phyloP scores from a whole-genome alignment of 208 protist genomes.

The Leishmania martiniquensis region DNA sequence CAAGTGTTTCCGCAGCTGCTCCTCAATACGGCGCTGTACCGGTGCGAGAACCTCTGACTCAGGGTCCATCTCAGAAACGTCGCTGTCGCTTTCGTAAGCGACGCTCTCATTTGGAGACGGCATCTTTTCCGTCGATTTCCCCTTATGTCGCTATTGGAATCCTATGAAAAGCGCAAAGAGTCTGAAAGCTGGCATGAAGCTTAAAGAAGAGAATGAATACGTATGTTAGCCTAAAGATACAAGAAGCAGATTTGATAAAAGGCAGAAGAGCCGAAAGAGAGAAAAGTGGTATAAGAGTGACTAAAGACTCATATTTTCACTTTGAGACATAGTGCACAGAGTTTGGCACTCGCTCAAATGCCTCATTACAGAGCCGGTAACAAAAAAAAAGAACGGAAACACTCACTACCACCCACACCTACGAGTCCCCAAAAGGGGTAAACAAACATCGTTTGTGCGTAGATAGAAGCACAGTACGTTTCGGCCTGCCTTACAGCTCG shows the following conservation, averaged over 20 bases:
- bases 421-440: neutral
- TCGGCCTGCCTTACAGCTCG: neutral
- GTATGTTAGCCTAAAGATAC: neutral
- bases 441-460: neutral
- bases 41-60: slow-evolving; percentile 83
- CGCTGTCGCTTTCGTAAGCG: slow-evolving; percentile 75
- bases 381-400: neutral
- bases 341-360: neutral
- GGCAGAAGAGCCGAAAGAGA: neutral
- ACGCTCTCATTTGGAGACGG: slow-evolving; percentile 39
- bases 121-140: slow-evolving; percentile 10
- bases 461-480: slow-evolving; percentile 6
- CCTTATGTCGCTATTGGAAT: neutral
- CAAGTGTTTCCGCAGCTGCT: slow-evolving; percentile 86
- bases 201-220: neutral
- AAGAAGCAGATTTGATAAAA: neutral
- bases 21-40: slow-evolving; percentile 90
- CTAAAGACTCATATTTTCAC: neutral
- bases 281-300: neutral
- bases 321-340: neutral
- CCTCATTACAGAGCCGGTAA: neutral
- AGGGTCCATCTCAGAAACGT: slow-evolving; percentile 91
- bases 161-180: neutral
- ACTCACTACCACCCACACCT: neutral
- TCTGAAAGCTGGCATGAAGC: neutral